Conservation (phyloP, 352 stramenopile species). For the Phytopythium aichiense region DNA sequence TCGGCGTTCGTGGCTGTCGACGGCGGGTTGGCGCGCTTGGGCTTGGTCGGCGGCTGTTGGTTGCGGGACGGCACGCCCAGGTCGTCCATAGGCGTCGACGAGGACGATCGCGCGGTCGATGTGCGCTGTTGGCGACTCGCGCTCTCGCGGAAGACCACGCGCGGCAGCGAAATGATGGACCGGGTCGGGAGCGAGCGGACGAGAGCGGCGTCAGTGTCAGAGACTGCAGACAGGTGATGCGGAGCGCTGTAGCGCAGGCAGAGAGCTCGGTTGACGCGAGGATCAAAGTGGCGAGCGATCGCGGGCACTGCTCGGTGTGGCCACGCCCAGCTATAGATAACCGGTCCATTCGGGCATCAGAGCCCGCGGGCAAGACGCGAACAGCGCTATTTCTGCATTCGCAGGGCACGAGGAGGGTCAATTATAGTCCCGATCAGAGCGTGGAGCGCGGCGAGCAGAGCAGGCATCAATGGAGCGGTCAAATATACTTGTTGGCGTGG, state of each 20-base stretch:
- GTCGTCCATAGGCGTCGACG: conserved; percentile 49
- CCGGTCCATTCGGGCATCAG: neutral
- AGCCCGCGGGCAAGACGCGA: neutral
- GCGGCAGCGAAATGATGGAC: conserved; percentile 34
- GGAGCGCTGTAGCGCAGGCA: neutral
- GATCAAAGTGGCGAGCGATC: conserved; percentile 2
- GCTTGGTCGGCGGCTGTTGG: conserved; percentile 64
- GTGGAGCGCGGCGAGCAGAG: neutral
- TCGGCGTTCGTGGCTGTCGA: conserved; percentile 27
- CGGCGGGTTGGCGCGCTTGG: conserved; percentile 56
- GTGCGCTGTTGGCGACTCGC: conserved; percentile 13
- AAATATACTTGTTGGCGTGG: neutral
- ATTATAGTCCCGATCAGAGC: neutral
- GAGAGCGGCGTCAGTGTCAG: neutral
- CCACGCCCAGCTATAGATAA: conserved; percentile 3
- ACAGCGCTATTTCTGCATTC: neutral
- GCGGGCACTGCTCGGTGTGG: neutral
- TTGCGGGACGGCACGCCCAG: conserved; percentile 16
- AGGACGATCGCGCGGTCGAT: conserved; percentile 10
- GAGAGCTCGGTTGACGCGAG: neutral
- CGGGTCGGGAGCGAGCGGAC: neutral
- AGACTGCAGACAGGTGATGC: neutral
- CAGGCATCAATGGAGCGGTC: neutral
- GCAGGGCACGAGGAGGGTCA: neutral
- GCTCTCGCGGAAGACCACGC: conserved; percentile 13